phyloP scores from a whole-genome alignment of 106 monocot species.

The Triglochin maritima region DNA sequence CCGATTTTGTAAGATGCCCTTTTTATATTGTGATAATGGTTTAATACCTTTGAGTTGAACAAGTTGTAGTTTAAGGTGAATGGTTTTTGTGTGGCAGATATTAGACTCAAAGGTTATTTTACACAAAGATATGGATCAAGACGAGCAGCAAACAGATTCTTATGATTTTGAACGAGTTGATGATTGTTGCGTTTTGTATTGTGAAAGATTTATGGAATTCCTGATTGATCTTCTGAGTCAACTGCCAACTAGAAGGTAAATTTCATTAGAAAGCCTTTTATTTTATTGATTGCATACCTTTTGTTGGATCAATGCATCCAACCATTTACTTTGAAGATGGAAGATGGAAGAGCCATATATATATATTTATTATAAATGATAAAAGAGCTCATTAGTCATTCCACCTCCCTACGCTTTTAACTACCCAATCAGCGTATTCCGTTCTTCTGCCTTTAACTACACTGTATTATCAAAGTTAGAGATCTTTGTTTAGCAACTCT shows the following conservation, averaged over 20 bases:
- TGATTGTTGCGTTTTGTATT: slow-evolving; percentile 78
- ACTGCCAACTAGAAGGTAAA: slow-evolving; percentile 85
- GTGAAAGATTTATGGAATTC: slow-evolving; percentile 97
- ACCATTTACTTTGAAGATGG: background rate
- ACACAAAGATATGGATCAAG: slow-evolving; percentile 27
- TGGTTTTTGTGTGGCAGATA: slow-evolving; percentile 34
- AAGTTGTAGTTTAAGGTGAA: no score
- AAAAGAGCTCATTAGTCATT: no score
- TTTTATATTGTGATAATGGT: background rate
- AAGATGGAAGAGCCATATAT: no score
- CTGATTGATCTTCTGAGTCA: slow-evolving; percentile 96
- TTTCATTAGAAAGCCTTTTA: background rate
- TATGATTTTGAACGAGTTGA: slow-evolving; percentile 43
- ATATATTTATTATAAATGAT: no score
- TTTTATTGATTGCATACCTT: background rate
- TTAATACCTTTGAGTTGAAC: background rate
- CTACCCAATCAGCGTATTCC: no score
- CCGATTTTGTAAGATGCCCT: slow-evolving; percentile 1
- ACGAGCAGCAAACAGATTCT: slow-evolving; percentile 20
- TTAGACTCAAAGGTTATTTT: slow-evolving; percentile 68
- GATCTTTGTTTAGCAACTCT: no score
- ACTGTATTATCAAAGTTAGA: no score
- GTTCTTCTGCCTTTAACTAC: no score
- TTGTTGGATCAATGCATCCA: background rate
- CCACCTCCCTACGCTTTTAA: no score